Evolutionary conservation across 495 filamentous ascomycete genomes (phyloP).

Genomic region (Penicillium steckii): DNA sequence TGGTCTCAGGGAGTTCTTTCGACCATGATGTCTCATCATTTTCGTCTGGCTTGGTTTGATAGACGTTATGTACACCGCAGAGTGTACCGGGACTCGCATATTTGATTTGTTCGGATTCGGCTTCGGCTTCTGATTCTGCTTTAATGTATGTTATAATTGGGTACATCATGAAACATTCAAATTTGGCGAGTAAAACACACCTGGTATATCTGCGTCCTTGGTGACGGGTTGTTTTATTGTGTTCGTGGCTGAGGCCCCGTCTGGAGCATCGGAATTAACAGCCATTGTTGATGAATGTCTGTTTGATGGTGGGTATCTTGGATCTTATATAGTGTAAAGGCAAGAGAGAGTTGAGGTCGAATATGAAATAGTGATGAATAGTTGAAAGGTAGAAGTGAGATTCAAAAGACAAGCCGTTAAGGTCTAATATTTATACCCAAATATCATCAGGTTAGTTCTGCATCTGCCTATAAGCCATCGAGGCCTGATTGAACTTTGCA

Average conservation of each 20-base stretch:
- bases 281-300: not conserved
- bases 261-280: not conserved
- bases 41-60: slow-evolving; percentile 29
- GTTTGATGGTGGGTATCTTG: not conserved
- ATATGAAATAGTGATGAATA: not conserved
- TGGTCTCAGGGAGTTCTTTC: slow-evolving; percentile 39
- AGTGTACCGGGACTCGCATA: slow-evolving; percentile 21
- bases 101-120: slow-evolving; percentile 3
- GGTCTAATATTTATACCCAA: not conserved
- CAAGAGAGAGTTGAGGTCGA: not conserved
- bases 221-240: not conserved
- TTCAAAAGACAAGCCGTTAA: not conserved
- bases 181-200: not conserved
- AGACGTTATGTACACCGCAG: slow-evolving; percentile 32
- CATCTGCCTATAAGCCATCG: not conserved
- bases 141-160: not conserved
- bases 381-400: not conserved
- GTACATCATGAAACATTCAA: not conserved
- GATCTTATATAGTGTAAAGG: not conserved
- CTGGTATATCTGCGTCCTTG: not conserved
- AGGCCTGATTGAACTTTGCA: not conserved
- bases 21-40: slow-evolving; percentile 28
- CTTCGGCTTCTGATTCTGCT: not conserved
- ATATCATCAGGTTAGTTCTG: no score
- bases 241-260: not conserved